phyloP scores from a whole-genome alignment of 768 basidiomycete genomes.

The Candolleomyces efflorescens region DNA sequence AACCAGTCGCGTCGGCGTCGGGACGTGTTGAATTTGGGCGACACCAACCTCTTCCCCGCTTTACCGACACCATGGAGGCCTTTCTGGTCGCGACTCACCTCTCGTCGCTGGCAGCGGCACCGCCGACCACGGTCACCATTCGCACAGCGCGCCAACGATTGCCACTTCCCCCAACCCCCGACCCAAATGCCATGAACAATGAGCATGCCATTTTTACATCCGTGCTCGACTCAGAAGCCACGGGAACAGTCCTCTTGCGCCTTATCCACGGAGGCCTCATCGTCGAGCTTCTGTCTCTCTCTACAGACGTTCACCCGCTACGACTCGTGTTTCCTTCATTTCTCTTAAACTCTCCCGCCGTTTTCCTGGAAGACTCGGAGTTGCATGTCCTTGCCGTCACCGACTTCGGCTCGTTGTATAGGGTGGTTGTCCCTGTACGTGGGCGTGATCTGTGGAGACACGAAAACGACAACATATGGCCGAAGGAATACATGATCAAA shows the following conservation, averaged over 20 bases:
- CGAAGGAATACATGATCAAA: constrained; percentile 64
- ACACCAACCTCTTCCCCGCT: background rate
- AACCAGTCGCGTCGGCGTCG: constrained; percentile 7
- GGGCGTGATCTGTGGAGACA: constrained; percentile 56
- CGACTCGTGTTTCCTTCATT: constrained; percentile 75
- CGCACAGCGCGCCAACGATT: constrained; percentile 56
- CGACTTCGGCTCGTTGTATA: constrained; percentile 64
- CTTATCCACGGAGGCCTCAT: constrained; percentile 71
- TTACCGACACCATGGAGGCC: constrained; percentile 12
- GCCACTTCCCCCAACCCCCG: constrained; percentile 40
- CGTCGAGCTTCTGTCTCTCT: constrained; percentile 73
- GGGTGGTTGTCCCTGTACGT: constrained; percentile 60
- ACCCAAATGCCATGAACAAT: constrained; percentile 43
- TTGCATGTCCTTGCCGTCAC: constrained; percentile 74
- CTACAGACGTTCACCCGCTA: constrained; percentile 59
- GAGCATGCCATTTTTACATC: constrained; percentile 74
- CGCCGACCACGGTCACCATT: constrained; percentile 47
- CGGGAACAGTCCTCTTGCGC: constrained; percentile 69
- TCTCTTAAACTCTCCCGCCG: constrained; percentile 58
- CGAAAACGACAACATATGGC: constrained; percentile 51
- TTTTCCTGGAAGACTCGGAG: constrained; percentile 52
- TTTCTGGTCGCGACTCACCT: constrained; percentile 57
- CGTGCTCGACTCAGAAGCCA: constrained; percentile 48
- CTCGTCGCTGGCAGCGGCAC: constrained; percentile 57
- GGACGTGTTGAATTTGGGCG: background rate